Evolutionary conservation across 2,329 filamentous ascomycete species (phyloP).

Genomic region (Fusarium siculi): DNA sequence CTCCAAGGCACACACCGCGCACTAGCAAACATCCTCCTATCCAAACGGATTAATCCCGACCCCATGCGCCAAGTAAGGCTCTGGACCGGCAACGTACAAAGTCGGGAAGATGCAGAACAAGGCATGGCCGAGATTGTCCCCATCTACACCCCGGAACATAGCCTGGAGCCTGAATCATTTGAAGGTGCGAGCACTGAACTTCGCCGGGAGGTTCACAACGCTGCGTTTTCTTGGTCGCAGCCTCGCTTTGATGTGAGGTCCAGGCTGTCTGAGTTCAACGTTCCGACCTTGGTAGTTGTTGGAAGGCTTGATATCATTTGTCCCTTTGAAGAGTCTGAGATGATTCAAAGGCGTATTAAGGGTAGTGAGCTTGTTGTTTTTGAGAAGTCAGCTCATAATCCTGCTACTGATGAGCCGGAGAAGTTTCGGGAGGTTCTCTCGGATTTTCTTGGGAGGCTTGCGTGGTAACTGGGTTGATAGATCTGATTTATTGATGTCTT

Average conservation of each 20-base stretch:
- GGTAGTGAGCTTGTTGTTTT: slow-evolving; percentile 8
- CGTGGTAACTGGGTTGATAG: not conserved
- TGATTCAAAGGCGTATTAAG: not conserved
- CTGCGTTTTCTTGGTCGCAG: slow-evolving; percentile 5
- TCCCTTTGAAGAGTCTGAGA: slow-evolving; percentile 7
- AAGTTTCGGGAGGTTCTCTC: slow-evolving; percentile 1
- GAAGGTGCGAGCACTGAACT: not conserved
- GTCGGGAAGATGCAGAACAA: not conserved
- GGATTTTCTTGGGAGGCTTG: not conserved
- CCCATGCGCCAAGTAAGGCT: slow-evolving; percentile 4
- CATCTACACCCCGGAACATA: not conserved
- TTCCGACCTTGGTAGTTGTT: slow-evolving; percentile 2
- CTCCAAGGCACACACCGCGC: not conserved
- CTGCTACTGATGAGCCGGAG: slow-evolving; percentile 7
- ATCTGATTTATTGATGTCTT: not conserved
- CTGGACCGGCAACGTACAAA: slow-evolving; percentile 1
- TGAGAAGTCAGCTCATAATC: slow-evolving; percentile 7
- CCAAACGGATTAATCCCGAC: not conserved
- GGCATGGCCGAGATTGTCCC: slow-evolving; percentile 4
- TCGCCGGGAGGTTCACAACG: slow-evolving; percentile 16
- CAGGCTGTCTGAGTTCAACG: not conserved
- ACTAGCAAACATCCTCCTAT: not conserved
- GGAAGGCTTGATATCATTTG: slow-evolving; percentile 8
- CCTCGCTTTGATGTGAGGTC: slow-evolving; percentile 9
- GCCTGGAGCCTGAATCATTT: not conserved